Percentiles rank a stretch among this genome's conserved stretches.
Evolutionary conservation across 2,329 filamentous ascomycete species (phyloP).

Genomic region (Penicillium thymicola): DNA sequence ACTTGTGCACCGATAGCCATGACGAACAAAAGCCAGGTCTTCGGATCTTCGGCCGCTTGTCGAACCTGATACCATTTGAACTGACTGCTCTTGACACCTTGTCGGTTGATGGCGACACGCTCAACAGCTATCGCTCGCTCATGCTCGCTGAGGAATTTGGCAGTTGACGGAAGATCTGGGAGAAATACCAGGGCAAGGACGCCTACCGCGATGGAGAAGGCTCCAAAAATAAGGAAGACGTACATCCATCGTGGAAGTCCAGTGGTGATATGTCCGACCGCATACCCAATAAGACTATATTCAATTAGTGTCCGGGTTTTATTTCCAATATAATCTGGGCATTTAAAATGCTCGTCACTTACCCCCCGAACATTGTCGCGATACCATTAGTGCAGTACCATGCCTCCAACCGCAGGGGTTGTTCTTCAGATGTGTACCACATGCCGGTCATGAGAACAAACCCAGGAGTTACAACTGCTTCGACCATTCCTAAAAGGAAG

Average conservation of each 20-base stretch:
- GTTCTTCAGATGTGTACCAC: slow-evolving; percentile 50
- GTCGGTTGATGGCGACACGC: slow-evolving; percentile 50
- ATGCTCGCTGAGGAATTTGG: slow-evolving; percentile 45
- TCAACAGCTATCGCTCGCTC: slow-evolving; percentile 55
- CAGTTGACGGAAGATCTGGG: slow-evolving; percentile 46
- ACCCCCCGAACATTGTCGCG: slow-evolving; percentile 59
- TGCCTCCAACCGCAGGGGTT: slow-evolving; percentile 52
- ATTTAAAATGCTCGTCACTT: slow-evolving; percentile 22
- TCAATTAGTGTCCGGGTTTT: not conserved
- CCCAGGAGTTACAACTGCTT: slow-evolving; percentile 49
- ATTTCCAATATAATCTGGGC: not conserved
- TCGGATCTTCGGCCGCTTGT: slow-evolving; percentile 52
- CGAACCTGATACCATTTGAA: slow-evolving; percentile 48
- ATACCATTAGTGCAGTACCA: slow-evolving; percentile 61
- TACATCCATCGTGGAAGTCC: slow-evolving; percentile 55
- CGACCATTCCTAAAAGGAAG: slow-evolving; percentile 48
- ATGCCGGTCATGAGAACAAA: slow-evolving; percentile 52
- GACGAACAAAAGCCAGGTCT: slow-evolving; percentile 59
- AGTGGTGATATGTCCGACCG: slow-evolving; percentile 56
- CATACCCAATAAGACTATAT: slow-evolving; percentile 52
- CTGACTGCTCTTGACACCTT: slow-evolving; percentile 54
- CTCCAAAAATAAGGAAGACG: slow-evolving; percentile 56
- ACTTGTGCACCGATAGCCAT: slow-evolving; percentile 54
- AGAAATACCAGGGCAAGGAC: slow-evolving; percentile 38
- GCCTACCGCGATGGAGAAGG: slow-evolving; percentile 37